Evolutionary conservation across 176 grass and related monocot species (phyloP), one percentile per base, ranked within the genome.

Genomic region (Musa itinerans): DNA sequence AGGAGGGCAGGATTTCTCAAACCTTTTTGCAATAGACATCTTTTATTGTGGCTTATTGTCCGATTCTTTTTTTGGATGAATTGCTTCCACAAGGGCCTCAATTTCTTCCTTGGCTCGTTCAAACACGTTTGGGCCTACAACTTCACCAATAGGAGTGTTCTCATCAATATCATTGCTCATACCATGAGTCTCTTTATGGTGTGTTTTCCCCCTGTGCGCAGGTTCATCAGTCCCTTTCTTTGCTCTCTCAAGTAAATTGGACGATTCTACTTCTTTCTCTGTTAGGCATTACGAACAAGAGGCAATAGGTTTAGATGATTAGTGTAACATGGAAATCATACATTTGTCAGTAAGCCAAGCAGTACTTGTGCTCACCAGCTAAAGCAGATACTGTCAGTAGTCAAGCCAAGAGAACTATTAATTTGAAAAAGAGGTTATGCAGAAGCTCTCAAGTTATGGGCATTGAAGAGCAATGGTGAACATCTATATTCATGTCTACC

Each of bases 21-120:
- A 57, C 55, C 55, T 57, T 56, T 56, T 16, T 17, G 55, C 14
- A 8, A 57, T 57, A 58, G 55, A 61, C 52, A 79, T 81, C 68
- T 87, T 89, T 69, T 6, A 22, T 6, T 24, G 55, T 67, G 79
- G 68, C 69, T 76, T 79, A 63, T 73, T 78, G 69, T 91, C 55
- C 11, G 81, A 50, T 51, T 95, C 86, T 63, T 91, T 83, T 29
- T 86, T 88, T 16, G 65, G 54, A 72, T 92, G 84, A 50, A 96
- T 75, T 55, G 86, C 53, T 22, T 19, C 80, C 0, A 78, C 63
- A 26, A 92, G 52, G 21, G 92, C 89, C 29, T 96, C 89, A 0
- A 92, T 68, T 78, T 96, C 92, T 85, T 96, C 92, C 74, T 92
- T 92, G 73, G 84, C 86, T 85, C 86, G 70, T 73, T 87, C 89